Percentiles rank a stretch among this genome's conserved stretches.
Evolutionary conservation across 257 asterid species (phyloP).

Genomic region (Solanum rostratum): DNA sequence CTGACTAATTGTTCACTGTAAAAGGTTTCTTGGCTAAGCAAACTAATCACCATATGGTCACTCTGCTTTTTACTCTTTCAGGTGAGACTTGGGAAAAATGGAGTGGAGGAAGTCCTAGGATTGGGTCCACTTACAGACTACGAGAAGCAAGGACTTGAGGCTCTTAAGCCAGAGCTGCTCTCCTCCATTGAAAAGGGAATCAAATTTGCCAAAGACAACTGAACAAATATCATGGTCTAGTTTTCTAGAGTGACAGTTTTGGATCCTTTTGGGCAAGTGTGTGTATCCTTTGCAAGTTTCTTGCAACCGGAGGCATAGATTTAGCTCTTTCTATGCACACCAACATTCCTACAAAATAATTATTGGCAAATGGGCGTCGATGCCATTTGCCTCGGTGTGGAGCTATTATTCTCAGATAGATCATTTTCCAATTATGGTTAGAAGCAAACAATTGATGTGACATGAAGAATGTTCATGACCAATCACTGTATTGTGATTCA

Average conservation of each 20-base stretch:
- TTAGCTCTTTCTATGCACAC: background rate
- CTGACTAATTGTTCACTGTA: background rate
- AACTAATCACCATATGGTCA: background rate
- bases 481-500: background rate
- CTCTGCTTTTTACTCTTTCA: constrained; percentile 2
- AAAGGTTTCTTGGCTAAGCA: background rate
- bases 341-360: background rate
- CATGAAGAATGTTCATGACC: background rate
- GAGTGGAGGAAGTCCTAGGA: constrained; percentile 70
- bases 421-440: background rate
- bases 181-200: constrained; percentile 72
- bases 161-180: constrained; percentile 49
- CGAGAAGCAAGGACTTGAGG: constrained; percentile 69
- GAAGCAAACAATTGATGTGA: background rate
- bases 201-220: constrained; percentile 38
- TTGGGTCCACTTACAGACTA: constrained; percentile 47
- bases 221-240: background rate
- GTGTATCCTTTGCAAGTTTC: background rate
- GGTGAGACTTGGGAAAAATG: constrained; percentile 78
- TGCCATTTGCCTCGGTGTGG: background rate
- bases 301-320: background rate
- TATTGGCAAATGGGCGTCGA: background rate
- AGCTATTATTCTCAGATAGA: background rate
- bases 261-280: background rate
- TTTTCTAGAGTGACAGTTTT: constrained; percentile 13